phyloP scores from a whole-genome alignment of 2,329 filamentous ascomycete species.

The Podosphaera leucotricha region DNA sequence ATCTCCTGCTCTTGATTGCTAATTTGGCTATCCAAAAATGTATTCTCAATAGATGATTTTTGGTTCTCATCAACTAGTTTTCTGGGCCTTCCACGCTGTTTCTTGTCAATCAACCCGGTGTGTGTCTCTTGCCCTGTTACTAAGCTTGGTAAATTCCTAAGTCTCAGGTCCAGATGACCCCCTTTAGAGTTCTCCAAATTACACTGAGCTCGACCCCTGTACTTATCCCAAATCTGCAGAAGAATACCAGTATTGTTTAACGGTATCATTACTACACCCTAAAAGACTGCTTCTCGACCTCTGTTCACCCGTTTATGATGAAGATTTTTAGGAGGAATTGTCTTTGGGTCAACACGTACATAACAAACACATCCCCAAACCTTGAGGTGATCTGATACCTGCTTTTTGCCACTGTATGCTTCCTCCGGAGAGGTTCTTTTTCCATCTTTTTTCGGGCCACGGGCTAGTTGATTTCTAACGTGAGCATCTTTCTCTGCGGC shows the following conservation, averaged over 20 bases:
- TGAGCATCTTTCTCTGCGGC: neutral
- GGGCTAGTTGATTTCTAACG: neutral
- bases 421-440: neutral
- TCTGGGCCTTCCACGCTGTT: neutral
- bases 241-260: neutral
- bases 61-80: neutral
- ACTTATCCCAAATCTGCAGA: neutral
- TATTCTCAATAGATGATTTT: neutral
- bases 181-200: neutral
- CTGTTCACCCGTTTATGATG: slow-evolving; percentile 1
- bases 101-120: neutral
- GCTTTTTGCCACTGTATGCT: neutral
- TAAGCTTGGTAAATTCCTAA: neutral
- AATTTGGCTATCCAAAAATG: too few relatives aligned
- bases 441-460: neutral
- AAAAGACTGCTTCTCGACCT: slow-evolving; percentile 1
- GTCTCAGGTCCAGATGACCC: neutral
- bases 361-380: neutral
- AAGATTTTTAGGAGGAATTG: neutral
- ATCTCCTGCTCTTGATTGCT: too few relatives aligned
- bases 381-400: neutral
- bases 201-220: neutral
- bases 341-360: neutral
- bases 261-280: neutral
- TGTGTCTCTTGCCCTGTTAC: neutral